A percentile compares a stretch with the other conserved stretches of the same genome.
Evolutionary conservation across 345 rosid species (phyloP).

Genomic region (Brassica incana): DNA sequence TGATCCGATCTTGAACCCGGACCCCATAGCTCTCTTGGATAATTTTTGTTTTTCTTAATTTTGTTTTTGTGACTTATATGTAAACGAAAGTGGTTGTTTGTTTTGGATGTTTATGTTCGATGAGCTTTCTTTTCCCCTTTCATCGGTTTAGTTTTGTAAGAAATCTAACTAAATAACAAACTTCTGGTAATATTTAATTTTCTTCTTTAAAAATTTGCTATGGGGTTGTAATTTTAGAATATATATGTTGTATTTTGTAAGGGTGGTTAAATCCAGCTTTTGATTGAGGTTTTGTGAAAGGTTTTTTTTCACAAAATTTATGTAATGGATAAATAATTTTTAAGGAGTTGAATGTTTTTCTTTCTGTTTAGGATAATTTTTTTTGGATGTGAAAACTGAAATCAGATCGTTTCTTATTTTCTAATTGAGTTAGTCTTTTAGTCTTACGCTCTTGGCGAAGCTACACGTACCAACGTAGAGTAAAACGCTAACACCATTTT

Average conservation of each 20-base stretch:
- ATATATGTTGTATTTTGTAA: background rate
- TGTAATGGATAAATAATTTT: too few species aligned
- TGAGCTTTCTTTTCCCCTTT: background rate
- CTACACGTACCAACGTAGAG: too few species aligned
- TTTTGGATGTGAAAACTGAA: too few species aligned
- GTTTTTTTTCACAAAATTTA: too few species aligned
- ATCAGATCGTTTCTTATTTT: too few species aligned
- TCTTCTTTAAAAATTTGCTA: background rate
- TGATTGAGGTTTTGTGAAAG: background rate
- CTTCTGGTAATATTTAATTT: background rate
- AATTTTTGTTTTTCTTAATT: background rate
- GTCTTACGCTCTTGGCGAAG: too few species aligned
- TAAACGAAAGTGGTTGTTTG: background rate
- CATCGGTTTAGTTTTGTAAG: background rate
- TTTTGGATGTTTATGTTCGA: constrained; percentile 9
- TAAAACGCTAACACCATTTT: too few species aligned
- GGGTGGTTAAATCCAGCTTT: background rate
- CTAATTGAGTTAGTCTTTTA: too few species aligned
- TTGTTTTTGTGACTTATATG: background rate
- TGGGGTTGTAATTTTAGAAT: background rate
- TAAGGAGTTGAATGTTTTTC: too few species aligned
- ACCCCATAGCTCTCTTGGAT: constrained; percentile 20
- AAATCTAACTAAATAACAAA: constrained; percentile 4
- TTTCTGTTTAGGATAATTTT: too few species aligned
- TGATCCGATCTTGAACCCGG: background rate